phyloP scores from a whole-genome alignment of 305 asterid species.

The Fraxinus albicans region DNA sequence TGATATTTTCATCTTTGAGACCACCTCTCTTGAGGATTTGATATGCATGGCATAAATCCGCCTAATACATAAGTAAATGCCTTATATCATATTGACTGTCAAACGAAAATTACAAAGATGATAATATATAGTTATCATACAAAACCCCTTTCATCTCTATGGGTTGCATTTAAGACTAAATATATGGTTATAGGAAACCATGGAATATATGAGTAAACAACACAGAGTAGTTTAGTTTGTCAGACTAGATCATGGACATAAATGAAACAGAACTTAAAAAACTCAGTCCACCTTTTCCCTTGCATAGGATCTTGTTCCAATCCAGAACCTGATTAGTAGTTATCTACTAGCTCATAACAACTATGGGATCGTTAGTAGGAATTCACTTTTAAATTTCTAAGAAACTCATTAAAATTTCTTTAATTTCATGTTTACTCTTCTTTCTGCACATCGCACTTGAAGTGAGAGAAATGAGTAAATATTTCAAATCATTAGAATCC shows the following conservation, averaged over 20 bases:
- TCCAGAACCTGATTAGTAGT: background rate
- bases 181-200: background rate
- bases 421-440: background rate
- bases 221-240: too few relatives aligned
- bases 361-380: background rate
- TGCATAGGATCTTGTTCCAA: background rate
- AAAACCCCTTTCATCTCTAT: background rate
- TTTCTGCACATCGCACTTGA: background rate
- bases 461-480: background rate
- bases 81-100: slow-evolving; percentile 12
- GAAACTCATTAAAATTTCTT: background rate
- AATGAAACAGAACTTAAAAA: background rate
- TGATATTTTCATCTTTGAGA: slow-evolving; percentile 84
- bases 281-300: background rate
- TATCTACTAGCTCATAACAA: background rate
- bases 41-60: slow-evolving; percentile 95
- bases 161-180: background rate
- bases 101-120: background rate
- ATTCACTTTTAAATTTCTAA: background rate
- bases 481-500: background rate
- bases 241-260: background rate
- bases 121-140: background rate
- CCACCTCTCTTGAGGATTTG: slow-evolving; percentile 83
- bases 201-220: background rate
- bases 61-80: slow-evolving; percentile 40